Conservation (phyloP, 805 yeast genomes). For the Lachancea dasiensis region DNA sequence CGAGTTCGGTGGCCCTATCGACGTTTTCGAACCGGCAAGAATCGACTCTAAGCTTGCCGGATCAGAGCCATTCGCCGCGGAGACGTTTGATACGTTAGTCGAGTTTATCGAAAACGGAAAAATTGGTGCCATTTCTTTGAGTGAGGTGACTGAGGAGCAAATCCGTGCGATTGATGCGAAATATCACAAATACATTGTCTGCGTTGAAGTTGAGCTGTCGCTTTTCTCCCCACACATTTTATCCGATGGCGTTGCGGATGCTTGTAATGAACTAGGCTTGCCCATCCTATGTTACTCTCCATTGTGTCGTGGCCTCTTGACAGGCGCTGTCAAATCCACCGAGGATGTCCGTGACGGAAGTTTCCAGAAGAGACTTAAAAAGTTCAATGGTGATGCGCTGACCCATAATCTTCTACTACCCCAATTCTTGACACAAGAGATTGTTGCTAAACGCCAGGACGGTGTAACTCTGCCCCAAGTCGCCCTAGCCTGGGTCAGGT, state of each 20-base stretch:
- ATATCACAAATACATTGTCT: slow-evolving; percentile 46
- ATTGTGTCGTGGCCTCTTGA: slow-evolving; percentile 68
- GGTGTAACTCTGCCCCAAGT: slow-evolving; percentile 55
- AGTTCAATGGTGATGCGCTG: slow-evolving; percentile 54
- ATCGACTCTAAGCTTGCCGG: slow-evolving; percentile 40
- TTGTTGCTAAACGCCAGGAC: slow-evolving; percentile 46
- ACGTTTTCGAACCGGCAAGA: slow-evolving; percentile 69
- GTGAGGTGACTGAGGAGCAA: slow-evolving; percentile 63
- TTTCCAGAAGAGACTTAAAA: slow-evolving; percentile 44
- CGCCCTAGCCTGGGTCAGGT: slow-evolving; percentile 60
- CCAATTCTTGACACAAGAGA: slow-evolving; percentile 39
- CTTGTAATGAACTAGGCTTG: slow-evolving; percentile 50
- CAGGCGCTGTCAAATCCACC: slow-evolving; percentile 49
- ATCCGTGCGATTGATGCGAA: slow-evolving; percentile 52
- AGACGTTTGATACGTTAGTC: slow-evolving; percentile 49
- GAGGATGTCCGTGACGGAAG: slow-evolving; percentile 53
- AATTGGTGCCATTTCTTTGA: slow-evolving; percentile 64
- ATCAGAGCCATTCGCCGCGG: slow-evolving; percentile 37
- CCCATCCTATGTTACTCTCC: slow-evolving; percentile 82
- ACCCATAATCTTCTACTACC: slow-evolving; percentile 47
- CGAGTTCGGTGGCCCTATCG: slow-evolving; percentile 44
- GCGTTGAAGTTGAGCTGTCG: slow-evolving; percentile 77
- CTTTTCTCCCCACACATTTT: slow-evolving; percentile 59
- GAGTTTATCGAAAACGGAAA: slow-evolving; percentile 57
- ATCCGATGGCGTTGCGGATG: slow-evolving; percentile 55